Base-by-base conservation (phyloP, 768 basidiomycete genomes). In the Pleurotus salmoneostramineus region DNA sequence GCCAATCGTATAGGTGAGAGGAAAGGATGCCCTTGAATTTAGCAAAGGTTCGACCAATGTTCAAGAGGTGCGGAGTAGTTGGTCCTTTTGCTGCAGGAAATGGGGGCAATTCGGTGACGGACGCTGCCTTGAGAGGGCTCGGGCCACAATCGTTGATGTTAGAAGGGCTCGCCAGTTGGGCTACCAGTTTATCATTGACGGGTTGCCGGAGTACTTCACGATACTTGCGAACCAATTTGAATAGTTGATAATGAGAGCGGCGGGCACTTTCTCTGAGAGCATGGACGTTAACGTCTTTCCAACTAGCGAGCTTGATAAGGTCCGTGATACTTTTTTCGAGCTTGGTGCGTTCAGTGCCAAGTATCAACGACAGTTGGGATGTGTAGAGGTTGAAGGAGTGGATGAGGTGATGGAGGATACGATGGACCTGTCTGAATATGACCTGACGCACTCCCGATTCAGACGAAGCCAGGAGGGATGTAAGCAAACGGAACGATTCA, bases 281-380 rank as follows among this genome's bases (percentile, higher is more conserved):
- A 61, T 92, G 88, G 7, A 98, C 90, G 65, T 98, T 99, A 67
- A 95, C 77, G 66, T 99, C 97, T 71, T 91, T 97, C 97, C 97
- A 98, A 66, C 95, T 98, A 1, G 97, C 97, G 46, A 99, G 78
- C 70, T 95, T 96, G 76, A 98, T 88, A 67, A 94, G 88, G 45
- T 82, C 85, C 58, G 79, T 83, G 52, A 98, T 81, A 57, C 95
- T 90, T 63, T 85, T 89, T 71, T 98, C 93, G 34, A 97, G 69
- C 0, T 64, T 65, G 0, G 69, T 71, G 50, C 87, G 82, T 66
- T 91, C 87, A 14, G 78, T 70, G 3, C 67, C 63, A 32, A 97
- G 72, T n/a, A 75, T 75, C 2, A 71, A 65, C 2, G 71, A 64
- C 32, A 95, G 68, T 10, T 72, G 66, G 0, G 72, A 62, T 14